Percentiles rank a stretch among this genome's conserved stretches.
These are phyloP conservation scores for Rhodocollybia butyracea DNA, from an alignment of 768 basidiomycete genomes.

Conservation along the genomic window DNA sequence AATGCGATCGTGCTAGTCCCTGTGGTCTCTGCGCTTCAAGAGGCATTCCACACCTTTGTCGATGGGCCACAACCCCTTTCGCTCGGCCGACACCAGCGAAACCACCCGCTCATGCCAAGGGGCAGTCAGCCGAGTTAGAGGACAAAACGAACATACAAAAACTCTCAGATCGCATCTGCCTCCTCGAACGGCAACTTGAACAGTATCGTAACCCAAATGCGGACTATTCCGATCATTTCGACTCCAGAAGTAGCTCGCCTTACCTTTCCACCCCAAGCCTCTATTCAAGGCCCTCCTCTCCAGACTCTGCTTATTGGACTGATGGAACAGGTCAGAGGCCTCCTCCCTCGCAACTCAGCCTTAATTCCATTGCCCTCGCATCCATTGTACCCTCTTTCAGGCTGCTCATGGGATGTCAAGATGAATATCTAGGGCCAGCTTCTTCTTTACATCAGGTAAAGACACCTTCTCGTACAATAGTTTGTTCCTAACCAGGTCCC, in stretches of 20 bases:
- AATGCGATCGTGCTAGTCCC: constrained; percentile 33
- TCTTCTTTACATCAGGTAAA: constrained; percentile 15
- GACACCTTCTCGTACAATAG: constrained; percentile 40
- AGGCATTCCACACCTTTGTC: constrained; percentile 24
- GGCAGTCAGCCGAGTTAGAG: neutral
- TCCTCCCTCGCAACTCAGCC: neutral
- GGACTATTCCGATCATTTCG: neutral
- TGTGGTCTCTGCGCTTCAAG: constrained; percentile 27
- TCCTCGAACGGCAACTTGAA: constrained; percentile 12
- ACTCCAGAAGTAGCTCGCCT: neutral
- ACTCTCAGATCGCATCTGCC: constrained; percentile 7
- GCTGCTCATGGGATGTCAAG: constrained; percentile 2
- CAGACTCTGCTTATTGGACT: constrained; percentile 10
- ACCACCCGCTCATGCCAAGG: constrained; percentile 10
- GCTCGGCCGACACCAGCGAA: constrained; percentile 22
- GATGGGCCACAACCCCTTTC: constrained; percentile 25
- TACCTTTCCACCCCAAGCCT: neutral
- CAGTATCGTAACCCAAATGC: neutral
- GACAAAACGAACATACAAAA: neutral
- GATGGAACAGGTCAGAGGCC: constrained; percentile 13
- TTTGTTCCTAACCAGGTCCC: neutral
- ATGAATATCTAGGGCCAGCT: neutral
- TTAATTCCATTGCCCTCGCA: neutral
- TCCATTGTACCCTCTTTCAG: neutral
- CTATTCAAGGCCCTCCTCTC: constrained; percentile 15